Evolutionary conservation across 2,329 filamentous ascomycete species (phyloP), one percentile per base, ranked within the genome.

Genomic region (Orbilia javanica): DNA sequence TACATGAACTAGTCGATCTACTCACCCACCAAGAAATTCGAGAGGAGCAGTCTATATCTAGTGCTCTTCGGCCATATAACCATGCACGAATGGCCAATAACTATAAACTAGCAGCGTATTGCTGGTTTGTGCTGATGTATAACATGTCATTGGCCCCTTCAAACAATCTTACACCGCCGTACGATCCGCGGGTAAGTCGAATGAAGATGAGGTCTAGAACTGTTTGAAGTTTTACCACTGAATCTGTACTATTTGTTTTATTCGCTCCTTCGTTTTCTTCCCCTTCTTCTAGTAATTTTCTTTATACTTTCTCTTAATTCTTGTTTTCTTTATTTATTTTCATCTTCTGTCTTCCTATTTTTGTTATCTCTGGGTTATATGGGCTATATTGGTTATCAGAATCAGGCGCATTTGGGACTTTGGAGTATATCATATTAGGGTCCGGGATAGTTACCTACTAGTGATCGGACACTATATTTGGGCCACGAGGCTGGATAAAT

Each of bases 81-180:
- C 66, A 77, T 39, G 66, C 57, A 22, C 48, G 73, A 25, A 71
- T 77, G 66, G 50, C 73, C 11, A 77, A 76, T 13, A 65, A 77
- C 25, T 55, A 77, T 50, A 71, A 55, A 22, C 18, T 77, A 10
- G 60, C 66, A 20, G 60, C 66, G 4, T 77, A 71, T 18, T 77
- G 66, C 29, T 77, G 73, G 73, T 71, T 77, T 42, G 57, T 77
- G n/a, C 66, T 77, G 13, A 77, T 77, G 66, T 67, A 77, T 63
- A 77, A 77, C 29, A 77, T 77, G 57, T 71, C 66, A 10, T 57
- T 70, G n/a, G 22, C 52, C 39, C 39, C 52, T 10, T 71, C 60
- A 42, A 46, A 66, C n/a, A 53, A 18, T n/a, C 27, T 25, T 4
- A 22, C 11, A n/a, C 42, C 39, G 6, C 31, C 44, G 27, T 50